Conservation (phyloP, 1,284 basidiomycete species). For the Acaromyces ingoldii region DNA sequence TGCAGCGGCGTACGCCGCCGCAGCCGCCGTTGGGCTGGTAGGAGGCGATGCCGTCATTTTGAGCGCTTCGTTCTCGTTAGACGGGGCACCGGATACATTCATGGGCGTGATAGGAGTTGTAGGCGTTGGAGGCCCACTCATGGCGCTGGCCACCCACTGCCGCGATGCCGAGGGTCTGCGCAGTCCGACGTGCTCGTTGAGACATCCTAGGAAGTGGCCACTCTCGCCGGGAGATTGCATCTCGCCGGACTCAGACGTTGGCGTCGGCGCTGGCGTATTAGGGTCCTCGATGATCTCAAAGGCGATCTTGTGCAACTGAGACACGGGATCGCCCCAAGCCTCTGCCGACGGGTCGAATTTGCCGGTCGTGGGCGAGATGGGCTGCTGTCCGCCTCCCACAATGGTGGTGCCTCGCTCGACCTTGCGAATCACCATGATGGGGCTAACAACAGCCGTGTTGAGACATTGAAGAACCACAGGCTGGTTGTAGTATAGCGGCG, state of each 20-base stretch:
- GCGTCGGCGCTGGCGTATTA: constrained; percentile 15
- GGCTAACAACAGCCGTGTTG: constrained; percentile 85
- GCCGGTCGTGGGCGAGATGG: neutral
- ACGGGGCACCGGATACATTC: constrained; percentile 14
- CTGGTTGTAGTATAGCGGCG: constrained; percentile 82
- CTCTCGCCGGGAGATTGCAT: constrained; percentile 26
- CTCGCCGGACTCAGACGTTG: constrained; percentile 18
- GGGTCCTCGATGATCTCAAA: constrained; percentile 40
- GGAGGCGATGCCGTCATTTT: constrained; percentile 9
- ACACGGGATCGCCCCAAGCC: constrained; percentile 85
- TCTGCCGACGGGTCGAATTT: constrained; percentile 54
- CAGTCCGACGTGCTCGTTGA: constrained; percentile 43
- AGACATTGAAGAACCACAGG: constrained; percentile 91
- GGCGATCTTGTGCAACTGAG: constrained; percentile 72
- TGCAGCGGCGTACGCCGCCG: constrained; percentile 37
- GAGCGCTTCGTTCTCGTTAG: constrained; percentile 14
- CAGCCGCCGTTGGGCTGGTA: constrained; percentile 17
- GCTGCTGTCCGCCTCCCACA: constrained; percentile 70
- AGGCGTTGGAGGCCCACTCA: constrained; percentile 34
- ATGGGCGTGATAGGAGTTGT: constrained; percentile 38
- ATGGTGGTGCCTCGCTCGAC: constrained; percentile 85
- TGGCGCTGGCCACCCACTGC: constrained; percentile 26
- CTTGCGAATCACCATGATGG: constrained; percentile 85
- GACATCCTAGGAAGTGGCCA: constrained; percentile 40
- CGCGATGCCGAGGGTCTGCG: constrained; percentile 33